phyloP scores from a whole-genome alignment of 106 monocot genomes.

The Gastrodia elata region DNA sequence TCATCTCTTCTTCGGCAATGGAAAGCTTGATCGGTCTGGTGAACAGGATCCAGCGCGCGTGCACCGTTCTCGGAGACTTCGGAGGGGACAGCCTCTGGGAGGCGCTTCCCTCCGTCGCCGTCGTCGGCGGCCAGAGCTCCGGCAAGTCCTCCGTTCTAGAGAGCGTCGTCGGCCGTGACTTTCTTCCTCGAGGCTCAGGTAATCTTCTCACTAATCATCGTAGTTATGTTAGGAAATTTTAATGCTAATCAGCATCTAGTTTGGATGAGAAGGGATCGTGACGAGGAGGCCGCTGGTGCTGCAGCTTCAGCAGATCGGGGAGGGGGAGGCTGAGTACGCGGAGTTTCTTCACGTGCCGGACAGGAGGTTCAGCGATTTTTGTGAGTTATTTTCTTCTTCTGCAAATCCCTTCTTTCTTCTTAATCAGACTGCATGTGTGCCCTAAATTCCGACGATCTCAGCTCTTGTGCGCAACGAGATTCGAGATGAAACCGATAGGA shows the following conservation, averaged over 20 bases:
- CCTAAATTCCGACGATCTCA: no score
- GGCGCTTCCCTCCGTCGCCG: constrained; percentile 23
- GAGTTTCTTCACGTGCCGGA: constrained; percentile 69
- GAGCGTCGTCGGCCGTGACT: constrained; percentile 66
- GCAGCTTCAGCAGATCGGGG: constrained; percentile 78
- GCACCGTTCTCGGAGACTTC: constrained; percentile 62
- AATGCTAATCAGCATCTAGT: constrained; percentile 8
- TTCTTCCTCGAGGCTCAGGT: constrained; percentile 68
- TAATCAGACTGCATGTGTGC: neutral
- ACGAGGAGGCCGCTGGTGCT: constrained; percentile 91
- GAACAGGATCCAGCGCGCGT: constrained; percentile 60
- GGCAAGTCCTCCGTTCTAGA: constrained; percentile 78
- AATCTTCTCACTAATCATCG: neutral
- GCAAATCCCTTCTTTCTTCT: neutral
- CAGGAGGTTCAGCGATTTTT: constrained; percentile 67
- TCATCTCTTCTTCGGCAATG: no score
- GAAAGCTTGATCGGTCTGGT: constrained; percentile 49
- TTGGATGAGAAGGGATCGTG: constrained; percentile 57
- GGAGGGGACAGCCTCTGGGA: constrained; percentile 34
- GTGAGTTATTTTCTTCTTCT: constrained; percentile 18
- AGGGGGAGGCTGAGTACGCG: constrained; percentile 42
- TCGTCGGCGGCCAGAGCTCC: constrained; percentile 28
- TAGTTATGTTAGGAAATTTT: neutral
- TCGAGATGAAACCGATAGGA: constrained; percentile 65
- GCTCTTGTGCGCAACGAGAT: constrained; percentile 69